Percentiles rank a stretch among this genome's conserved stretches.
phyloP scores from a whole-genome alignment of 192 early-diverging fungal species.

The Powellomyces hirtus region DNA sequence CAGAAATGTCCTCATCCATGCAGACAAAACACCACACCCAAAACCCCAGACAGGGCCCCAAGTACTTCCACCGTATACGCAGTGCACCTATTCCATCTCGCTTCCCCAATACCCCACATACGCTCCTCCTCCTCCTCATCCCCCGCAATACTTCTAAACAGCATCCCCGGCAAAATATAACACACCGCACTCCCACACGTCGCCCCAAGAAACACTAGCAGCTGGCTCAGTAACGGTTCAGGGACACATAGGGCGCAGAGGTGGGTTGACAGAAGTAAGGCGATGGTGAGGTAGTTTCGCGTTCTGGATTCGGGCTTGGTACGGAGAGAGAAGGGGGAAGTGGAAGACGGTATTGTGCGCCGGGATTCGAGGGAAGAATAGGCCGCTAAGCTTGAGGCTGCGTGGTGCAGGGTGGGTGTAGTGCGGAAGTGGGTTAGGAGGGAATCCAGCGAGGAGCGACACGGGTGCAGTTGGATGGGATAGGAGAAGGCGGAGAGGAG shows the following conservation, averaged over 20 bases:
- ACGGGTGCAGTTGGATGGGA: constrained; percentile 85
- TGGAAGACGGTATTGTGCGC: not conserved
- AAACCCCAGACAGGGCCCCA: not conserved
- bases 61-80: constrained; percentile 9
- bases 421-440: constrained; percentile 40
- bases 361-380: constrained; percentile 3
- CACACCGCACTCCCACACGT: constrained; percentile 29
- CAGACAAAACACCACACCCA: constrained; percentile 14
- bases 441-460: constrained; percentile 79
- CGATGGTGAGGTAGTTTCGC: not conserved
- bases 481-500: constrained; percentile 78
- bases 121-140: not conserved
- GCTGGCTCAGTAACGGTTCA: constrained; percentile 10
- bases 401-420: not conserved
- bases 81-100: not conserved
- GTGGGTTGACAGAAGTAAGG: constrained; percentile 14
- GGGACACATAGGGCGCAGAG: constrained; percentile 10
- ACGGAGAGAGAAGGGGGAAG: not conserved
- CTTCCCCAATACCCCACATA: not conserved
- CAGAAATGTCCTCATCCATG: no score
- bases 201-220: constrained; percentile 27
- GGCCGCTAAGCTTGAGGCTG: not conserved
- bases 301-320: not conserved
- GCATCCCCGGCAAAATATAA: constrained; percentile 27
- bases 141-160: constrained; percentile 8